These are phyloP conservation scores for Aspergillus sp. DNA, from an alignment of 2,329 filamentous ascomycete genomes.

Conservation along the genomic window DNA sequence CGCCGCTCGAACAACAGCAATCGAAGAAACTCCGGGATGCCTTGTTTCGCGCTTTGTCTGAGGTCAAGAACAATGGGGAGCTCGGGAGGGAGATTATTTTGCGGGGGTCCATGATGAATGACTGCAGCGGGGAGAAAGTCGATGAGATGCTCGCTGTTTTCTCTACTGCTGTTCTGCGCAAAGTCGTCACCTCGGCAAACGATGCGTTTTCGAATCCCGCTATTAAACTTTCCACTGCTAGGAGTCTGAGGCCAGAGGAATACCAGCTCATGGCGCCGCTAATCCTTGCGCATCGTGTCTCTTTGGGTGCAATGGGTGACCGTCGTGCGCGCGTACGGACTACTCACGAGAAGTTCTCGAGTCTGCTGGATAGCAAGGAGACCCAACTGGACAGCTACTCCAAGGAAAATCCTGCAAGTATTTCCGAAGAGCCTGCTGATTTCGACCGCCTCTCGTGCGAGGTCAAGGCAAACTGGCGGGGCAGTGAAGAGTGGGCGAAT, in stretches of 20 bases:
- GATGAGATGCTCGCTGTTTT: slow-evolving; percentile 79
- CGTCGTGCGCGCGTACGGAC: slow-evolving; percentile 51
- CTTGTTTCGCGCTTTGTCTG: slow-evolving; percentile 69
- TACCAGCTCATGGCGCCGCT: slow-evolving; percentile 49
- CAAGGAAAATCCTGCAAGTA: slow-evolving; percentile 14
- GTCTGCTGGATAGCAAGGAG: slow-evolving; percentile 56
- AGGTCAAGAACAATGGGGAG: slow-evolving; percentile 76
- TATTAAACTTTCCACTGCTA: slow-evolving; percentile 48
- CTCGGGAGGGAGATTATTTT: slow-evolving; percentile 71
- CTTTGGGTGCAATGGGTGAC: slow-evolving; percentile 51
- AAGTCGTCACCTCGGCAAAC: slow-evolving; percentile 41
- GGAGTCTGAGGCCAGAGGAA: slow-evolving; percentile 21
- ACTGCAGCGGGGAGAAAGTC: slow-evolving; percentile 84
- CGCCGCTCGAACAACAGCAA: slow-evolving; percentile 79
- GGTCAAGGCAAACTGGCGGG: slow-evolving; percentile 65
- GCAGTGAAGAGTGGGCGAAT: slow-evolving; percentile 64
- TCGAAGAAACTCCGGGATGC: slow-evolving; percentile 82
- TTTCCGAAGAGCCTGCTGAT: slow-evolving; percentile 33
- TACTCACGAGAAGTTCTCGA: slow-evolving; percentile 55
- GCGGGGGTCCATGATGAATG: slow-evolving; percentile 91
- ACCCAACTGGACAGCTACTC: slow-evolving; percentile 38
- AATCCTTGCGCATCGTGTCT: slow-evolving; percentile 62
- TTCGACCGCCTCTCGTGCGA: slow-evolving; percentile 32
- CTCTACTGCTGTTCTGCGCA: slow-evolving; percentile 72
- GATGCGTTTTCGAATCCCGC: slow-evolving; percentile 41